A percentile compares a stretch with the other conserved stretches of the same genome.
phyloP scores from a whole-genome alignment of 2,329 filamentous ascomycete genomes.

The Xylaria sp. region DNA sequence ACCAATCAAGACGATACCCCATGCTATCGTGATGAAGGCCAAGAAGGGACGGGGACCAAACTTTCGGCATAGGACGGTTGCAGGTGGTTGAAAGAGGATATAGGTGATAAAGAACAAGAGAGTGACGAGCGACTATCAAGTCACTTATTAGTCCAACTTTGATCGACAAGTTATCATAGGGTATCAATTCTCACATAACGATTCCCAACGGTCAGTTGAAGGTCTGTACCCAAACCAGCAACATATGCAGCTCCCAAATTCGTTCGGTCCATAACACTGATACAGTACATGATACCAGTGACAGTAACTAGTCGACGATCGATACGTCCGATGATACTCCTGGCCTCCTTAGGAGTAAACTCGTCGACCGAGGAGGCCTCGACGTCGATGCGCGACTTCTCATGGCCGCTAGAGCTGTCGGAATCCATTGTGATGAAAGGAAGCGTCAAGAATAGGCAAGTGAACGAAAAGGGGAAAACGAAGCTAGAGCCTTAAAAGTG shows the following conservation, averaged over 20 bases:
- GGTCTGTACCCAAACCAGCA: constrained; percentile 68
- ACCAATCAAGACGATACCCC: constrained; percentile 71
- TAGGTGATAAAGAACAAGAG: constrained; percentile 81
- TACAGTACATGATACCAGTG: constrained; percentile 75
- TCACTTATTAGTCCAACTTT: constrained; percentile 20
- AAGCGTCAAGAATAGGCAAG: not conserved
- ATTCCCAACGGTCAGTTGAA: constrained; percentile 55
- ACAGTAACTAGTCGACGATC: constrained; percentile 72
- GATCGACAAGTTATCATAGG: not conserved
- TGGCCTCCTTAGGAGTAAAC: constrained; percentile 71
- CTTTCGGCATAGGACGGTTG: constrained; percentile 74
- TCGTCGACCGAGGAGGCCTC: constrained; percentile 48
- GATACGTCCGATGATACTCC: constrained; percentile 73
- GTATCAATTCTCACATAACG: constrained; percentile 48
- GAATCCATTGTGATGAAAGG: constrained; percentile 31
- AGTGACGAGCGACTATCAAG: constrained; percentile 65
- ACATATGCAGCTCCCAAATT: constrained; percentile 78
- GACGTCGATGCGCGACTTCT: constrained; percentile 37
- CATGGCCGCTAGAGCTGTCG: constrained; percentile 34
- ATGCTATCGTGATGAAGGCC: constrained; percentile 63
- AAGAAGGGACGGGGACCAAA: constrained; percentile 70
- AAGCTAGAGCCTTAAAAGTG: constrained; percentile 26
- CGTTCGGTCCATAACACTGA: constrained; percentile 81
- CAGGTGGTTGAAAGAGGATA: constrained; percentile 75
- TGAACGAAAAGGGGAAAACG: constrained; percentile 1